Evolutionary conservation across 1,284 basidiomycete genomes (phyloP), one percentile per base, ranked within the genome.

Genomic region (Irpex sp.): DNA sequence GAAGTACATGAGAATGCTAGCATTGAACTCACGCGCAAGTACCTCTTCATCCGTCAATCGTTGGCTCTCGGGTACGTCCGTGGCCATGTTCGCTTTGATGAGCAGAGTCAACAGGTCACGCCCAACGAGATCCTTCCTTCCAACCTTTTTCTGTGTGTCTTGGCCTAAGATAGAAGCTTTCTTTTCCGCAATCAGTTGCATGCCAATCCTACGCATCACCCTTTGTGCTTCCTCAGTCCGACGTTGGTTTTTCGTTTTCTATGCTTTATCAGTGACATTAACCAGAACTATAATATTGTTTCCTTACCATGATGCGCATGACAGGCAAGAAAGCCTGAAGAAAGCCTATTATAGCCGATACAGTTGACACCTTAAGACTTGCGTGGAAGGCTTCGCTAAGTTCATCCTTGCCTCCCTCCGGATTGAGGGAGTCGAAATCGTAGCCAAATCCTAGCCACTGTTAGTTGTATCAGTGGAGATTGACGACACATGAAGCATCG

Each of bases 31-130:
- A 78, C 85, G 84, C 13, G 82, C 81, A n/a, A 83, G 67, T 1
- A 87, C 79, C 65, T 88, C 86, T 6, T 80, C 78, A 64, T 87
- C 83, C 5, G 79, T 76, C 67, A 87, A 71, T 37, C 75, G 72
- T 67, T 85, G 81, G 4, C 73, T 75, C 2, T 76, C 73, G 13
- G 74, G 74, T 2, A 82, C 70, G 58, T 82, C 79, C 5, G 74
- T 68, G 0, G 78, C 78, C 76, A 83, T 78, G 69, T 84, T 84
- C 13, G 82, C 81, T 60, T 77, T 76, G 64, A 84, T 76, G 35
- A 78, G 65, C 5, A 75, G 67, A 2, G 72, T 75, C 19, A 77
- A 68, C 7, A 77, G 62, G 63, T 78, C 76, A 8, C 70, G 67
- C 1, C 63, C 66, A 2, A 63, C 61, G 8, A 71, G 39, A 33